Percentiles rank a stretch among this genome's conserved stretches.
Evolutionary conservation across 257 asterid species (phyloP).

Genomic region (Plantago ovata): DNA sequence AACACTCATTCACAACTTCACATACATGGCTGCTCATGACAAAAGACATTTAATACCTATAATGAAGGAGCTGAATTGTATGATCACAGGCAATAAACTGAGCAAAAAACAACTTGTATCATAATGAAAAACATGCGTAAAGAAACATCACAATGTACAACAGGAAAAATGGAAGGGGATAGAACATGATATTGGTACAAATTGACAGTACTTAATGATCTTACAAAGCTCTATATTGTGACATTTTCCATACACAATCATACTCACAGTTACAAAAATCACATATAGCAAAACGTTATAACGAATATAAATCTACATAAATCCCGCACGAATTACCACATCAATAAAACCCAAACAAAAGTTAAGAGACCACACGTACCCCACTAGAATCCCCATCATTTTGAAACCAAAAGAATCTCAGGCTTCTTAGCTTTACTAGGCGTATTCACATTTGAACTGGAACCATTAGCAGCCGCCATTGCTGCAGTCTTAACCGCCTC

Average conservation of each 20-base stretch:
- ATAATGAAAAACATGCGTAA: no score
- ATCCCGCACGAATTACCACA: conserved; percentile 31
- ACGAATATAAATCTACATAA: conserved; percentile 28
- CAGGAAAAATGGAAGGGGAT: no score
- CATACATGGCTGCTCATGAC: no score
- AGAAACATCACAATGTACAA: no score
- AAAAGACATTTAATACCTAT: no score
- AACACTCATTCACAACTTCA: no score
- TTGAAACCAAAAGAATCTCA: conserved; percentile 87
- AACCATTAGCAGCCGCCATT: conserved; percentile 35
- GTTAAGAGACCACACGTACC: conserved; percentile 18
- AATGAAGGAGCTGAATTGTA: no score
- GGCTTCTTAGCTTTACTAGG: conserved; percentile 97
- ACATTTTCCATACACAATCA: conserved; percentile 24
- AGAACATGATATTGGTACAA: no score
- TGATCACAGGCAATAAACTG: no score
- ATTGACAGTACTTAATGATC: conserved; percentile 11
- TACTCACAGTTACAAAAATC: conserved; percentile 23
- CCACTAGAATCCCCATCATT: conserved; percentile 47
- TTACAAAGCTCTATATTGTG: conserved; percentile 19
- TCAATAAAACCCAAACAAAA: conserved; percentile 16
- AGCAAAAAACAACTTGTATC: no score
- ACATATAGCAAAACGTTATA: conserved; percentile 18
- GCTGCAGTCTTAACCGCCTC: conserved; percentile 51
- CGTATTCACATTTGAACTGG: conserved; percentile 68